Evolutionary conservation across 2,329 filamentous ascomycete genomes (phyloP), one percentile per base, ranked within the genome.

Genomic region (Ophiostoma australiae): DNA sequence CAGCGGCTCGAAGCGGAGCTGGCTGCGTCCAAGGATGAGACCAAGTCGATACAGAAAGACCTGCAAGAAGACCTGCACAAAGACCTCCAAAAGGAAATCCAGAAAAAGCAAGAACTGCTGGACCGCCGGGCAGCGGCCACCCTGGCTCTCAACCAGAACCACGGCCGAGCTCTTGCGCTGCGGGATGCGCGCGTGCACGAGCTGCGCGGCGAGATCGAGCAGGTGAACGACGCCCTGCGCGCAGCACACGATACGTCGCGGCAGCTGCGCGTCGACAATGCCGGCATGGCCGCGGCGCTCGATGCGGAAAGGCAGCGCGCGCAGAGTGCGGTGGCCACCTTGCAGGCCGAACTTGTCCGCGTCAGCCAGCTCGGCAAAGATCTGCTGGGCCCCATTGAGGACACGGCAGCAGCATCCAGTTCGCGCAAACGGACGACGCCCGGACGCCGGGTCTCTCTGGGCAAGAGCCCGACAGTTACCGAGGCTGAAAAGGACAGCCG

Each of bases 331-430:
- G 80, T 88, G 1, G 81, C 84, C 11, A 77, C 79, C 6, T 83
- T 89, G 81, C 82, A 82, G 77, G 81, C 77, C 1, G 85, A 88
- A 78, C 77, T 89, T 41, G 82, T 82, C 74, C 75, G 82, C 4
- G 83, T 84, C 0, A 74, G 85, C 65, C 76, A 79, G 67, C 82
- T 84, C 79, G 83, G 84, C 72, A 77, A 81, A 69, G 81, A 81
- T 23, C 81, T 84, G 69, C 73, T 86, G 67, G 76, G 76, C 55
- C 39, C 6, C 6, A 33, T 17, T 3, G 61, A 65, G 10, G 61
- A n/a, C 17, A 37, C 17, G 58, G 4, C 63, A 17, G 4, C 63
- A 17, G 17, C 17, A 23, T 13, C 63, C 35, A 35, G 35, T 4
- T 23, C 61, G 2, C 31, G 31, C 5, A 66, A 66, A 39, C 61